Percentiles rank a stretch among this genome's conserved stretches.
Conservation (phyloP, 2,329 filamentous ascomycete species). For the Ceratocystis colombiana region DNA sequence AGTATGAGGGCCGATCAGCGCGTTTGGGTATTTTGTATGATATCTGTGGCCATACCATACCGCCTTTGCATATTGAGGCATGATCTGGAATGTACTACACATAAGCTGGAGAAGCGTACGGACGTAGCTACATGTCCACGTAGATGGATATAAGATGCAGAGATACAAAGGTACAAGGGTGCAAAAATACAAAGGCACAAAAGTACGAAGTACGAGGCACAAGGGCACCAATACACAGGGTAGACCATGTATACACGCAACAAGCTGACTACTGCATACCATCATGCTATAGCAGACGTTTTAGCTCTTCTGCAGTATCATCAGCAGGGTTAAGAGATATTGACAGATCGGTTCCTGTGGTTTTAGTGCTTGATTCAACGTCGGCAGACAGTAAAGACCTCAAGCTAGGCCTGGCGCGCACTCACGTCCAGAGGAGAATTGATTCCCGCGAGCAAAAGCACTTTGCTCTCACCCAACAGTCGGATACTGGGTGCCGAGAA, state of each 20-base stretch:
- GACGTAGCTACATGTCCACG: neutral
- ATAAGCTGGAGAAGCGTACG: no score
- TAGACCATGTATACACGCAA: no score
- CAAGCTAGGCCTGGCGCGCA: no score
- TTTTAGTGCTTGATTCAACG: no score
- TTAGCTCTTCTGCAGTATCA: neutral
- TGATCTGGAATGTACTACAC: constrained; percentile 3
- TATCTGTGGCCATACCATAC: constrained; percentile 2
- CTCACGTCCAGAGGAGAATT: no score
- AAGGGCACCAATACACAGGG: neutral
- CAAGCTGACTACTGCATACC: no score
- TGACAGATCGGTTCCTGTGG: no score
- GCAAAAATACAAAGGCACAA: neutral
- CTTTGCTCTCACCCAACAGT: no score
- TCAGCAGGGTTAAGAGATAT: neutral
- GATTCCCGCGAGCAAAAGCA: no score
- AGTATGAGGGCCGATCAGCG: neutral
- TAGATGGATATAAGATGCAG: neutral
- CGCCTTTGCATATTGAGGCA: neutral
- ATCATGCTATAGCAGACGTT: no score
- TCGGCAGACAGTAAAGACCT: no score
- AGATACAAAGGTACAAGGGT: neutral
- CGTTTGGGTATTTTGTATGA: neutral
- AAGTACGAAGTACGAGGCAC: neutral
- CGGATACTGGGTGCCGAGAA: no score